These are phyloP conservation scores for Clavariopsis aquatica DNA, from an alignment of 495 filamentous ascomycete genomes.

Conservation along the genomic window DNA sequence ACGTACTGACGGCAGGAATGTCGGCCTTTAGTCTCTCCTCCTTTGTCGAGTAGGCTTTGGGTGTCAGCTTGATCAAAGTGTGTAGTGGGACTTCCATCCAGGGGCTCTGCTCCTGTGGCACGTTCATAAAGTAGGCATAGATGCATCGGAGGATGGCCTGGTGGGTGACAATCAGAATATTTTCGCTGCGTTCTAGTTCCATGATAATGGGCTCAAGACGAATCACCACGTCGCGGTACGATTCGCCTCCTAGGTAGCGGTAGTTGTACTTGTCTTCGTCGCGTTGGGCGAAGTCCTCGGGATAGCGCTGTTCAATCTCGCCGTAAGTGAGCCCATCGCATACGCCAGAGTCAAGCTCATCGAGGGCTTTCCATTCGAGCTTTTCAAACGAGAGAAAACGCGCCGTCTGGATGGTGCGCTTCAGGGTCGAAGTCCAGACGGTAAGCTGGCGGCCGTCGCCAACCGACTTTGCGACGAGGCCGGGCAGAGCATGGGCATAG, in stretches of 20 bases:
- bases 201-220: slow-evolving; percentile 98
- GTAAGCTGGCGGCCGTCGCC: slow-evolving; percentile 80
- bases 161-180: slow-evolving; percentile 97
- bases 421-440: slow-evolving; percentile 95
- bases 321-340: slow-evolving; percentile 96
- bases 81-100: slow-evolving; percentile 98
- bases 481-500: slow-evolving; percentile 80
- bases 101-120: slow-evolving; percentile 86
- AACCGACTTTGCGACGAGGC: slow-evolving; percentile 76
- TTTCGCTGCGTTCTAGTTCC: slow-evolving; percentile 93
- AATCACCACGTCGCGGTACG: slow-evolving; percentile 96
- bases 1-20: slow-evolving; percentile 93
- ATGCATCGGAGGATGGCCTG: slow-evolving; percentile 96
- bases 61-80: slow-evolving; percentile 93
- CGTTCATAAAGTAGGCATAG: slow-evolving; percentile 98
- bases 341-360: slow-evolving; percentile 94
- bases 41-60: slow-evolving; percentile 88
- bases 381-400: slow-evolving; percentile 84
- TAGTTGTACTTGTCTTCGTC: slow-evolving; percentile 99
- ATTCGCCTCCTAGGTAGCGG: slow-evolving; percentile 94
- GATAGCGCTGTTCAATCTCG: slow-evolving; percentile 85
- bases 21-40: slow-evolving; percentile 83
- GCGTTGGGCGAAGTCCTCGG: slow-evolving; percentile 89
- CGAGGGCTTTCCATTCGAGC: slow-evolving; percentile 96
- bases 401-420: slow-evolving; percentile 89